These are phyloP conservation scores for Nakazawaea anatomiae DNA, from an alignment of 805 yeast genomes.

Conservation along the genomic window DNA sequence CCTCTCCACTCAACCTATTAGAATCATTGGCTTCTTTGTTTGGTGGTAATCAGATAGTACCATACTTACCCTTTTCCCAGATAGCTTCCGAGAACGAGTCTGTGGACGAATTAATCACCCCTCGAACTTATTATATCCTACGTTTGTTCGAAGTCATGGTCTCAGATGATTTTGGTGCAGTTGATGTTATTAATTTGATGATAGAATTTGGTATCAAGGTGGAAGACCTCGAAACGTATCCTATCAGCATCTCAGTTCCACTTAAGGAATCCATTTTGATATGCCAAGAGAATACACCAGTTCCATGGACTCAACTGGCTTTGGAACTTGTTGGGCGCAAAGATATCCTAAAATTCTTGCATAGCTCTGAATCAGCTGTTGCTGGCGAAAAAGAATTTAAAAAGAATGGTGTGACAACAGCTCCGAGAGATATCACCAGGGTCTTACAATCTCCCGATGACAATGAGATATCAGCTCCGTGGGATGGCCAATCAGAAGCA, in stretches of 20 bases:
- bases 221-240: slow-evolving; percentile 59
- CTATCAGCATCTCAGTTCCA: slow-evolving; percentile 66
- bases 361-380: not conserved
- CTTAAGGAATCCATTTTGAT: slow-evolving; percentile 52
- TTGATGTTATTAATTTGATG: slow-evolving; percentile 56
- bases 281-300: slow-evolving; percentile 47
- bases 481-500: slow-evolving; percentile 69
- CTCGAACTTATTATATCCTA: slow-evolving; percentile 55
- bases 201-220: slow-evolving; percentile 47
- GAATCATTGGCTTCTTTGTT: slow-evolving; percentile 50
- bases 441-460: slow-evolving; percentile 32
- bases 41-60: slow-evolving; percentile 33
- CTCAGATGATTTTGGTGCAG: slow-evolving; percentile 43
- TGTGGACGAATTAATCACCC: slow-evolving; percentile 58
- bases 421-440: slow-evolving; percentile 4
- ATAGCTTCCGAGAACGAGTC: slow-evolving; percentile 54
- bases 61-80: slow-evolving; percentile 62
- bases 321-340: slow-evolving; percentile 61
- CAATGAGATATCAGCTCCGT: slow-evolving; percentile 45
- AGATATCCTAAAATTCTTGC: slow-evolving; percentile 39
- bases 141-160: slow-evolving; percentile 58
- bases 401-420: slow-evolving; percentile 3
- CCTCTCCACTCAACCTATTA: slow-evolving; percentile 55
- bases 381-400: not conserved
- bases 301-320: slow-evolving; percentile 39